Evolutionary conservation across 768 basidiomycete species (phyloP).

Genomic region (Melanogaster broomeanus): DNA sequence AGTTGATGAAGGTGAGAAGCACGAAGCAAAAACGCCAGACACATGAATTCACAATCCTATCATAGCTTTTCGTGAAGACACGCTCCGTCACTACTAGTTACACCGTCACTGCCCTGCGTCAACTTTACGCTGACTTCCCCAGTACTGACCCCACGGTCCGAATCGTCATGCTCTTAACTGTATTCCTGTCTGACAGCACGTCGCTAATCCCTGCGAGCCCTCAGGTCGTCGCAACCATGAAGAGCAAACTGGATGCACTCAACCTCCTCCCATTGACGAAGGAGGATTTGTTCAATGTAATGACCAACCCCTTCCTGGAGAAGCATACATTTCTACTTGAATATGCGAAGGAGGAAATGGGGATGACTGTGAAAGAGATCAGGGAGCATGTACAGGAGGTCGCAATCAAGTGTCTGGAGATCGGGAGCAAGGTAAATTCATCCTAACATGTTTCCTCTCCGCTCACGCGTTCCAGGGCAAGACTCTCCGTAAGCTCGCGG

Average conservation of each 20-base stretch:
- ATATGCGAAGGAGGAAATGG: conserved; percentile 47
- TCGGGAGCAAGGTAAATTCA: conserved; percentile 48
- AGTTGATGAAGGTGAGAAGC: conserved; percentile 61
- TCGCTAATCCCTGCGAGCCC: conserved; percentile 29
- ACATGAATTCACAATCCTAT: conserved; percentile 7
- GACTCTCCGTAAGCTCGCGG: conserved; percentile 59
- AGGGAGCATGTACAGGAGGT: conserved; percentile 58
- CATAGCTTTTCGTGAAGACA: conserved; percentile 67
- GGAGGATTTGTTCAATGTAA: conserved; percentile 60
- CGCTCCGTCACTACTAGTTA: conserved; percentile 58
- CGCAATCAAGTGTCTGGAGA: conserved; percentile 56
- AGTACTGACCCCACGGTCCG: conserved; percentile 60
- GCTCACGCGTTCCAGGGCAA: conserved; percentile 51
- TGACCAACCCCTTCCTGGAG: conserved; percentile 72
- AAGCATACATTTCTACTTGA: conserved; percentile 50
- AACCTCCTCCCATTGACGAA: conserved; percentile 56
- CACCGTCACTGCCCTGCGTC: conserved; percentile 55
- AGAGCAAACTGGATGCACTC: conserved; percentile 54
- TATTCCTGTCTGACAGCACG: conserved; percentile 47
- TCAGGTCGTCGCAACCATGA: conserved; percentile 34
- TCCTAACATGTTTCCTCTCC: not conserved
- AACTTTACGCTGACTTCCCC: conserved; percentile 69
- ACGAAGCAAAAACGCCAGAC: not conserved
- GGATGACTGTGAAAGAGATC: conserved; percentile 44
- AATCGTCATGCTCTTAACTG: conserved; percentile 70